Evolutionary conservation across 441 rosid species (phyloP).

Genomic region (Eutrema salsugineum): DNA sequence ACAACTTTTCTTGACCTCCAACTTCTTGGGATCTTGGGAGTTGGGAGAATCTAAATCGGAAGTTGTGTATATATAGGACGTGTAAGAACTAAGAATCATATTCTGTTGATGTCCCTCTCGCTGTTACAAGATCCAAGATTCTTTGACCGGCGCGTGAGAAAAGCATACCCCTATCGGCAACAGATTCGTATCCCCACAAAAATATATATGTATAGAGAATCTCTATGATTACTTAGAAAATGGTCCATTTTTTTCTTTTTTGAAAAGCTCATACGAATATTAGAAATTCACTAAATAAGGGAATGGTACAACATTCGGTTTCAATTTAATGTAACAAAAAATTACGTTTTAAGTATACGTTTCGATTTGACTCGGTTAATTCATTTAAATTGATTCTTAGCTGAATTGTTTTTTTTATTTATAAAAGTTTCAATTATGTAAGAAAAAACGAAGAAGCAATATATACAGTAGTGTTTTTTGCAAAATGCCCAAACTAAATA

Average conservation of each 20-base stretch:
- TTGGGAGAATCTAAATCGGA: conserved; percentile 18
- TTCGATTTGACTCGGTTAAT: background rate
- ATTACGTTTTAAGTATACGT: background rate
- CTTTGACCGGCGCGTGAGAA: conserved; percentile 24
- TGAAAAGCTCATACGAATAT: conserved; percentile 1
- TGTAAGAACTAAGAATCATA: conserved; percentile 23
- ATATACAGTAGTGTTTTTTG: too few species aligned
- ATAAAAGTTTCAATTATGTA: too few species aligned
- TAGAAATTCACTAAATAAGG: background rate
- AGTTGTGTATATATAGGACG: conserved; percentile 13
- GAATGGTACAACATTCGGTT: background rate
- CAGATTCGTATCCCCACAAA: conserved; percentile 6
- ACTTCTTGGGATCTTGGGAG: conserved; percentile 24
- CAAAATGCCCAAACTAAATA: too few species aligned
- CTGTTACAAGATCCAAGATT: conserved; percentile 11
- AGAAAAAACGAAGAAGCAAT: too few species aligned
- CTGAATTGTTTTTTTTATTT: background rate
- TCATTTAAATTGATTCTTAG: background rate
- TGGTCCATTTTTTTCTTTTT: background rate
- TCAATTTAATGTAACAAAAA: background rate
- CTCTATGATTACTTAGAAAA: conserved; percentile 12
- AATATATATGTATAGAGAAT: background rate
- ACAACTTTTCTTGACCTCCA: conserved; percentile 29
- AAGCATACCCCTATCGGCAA: conserved; percentile 9
- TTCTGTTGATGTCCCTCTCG: conserved; percentile 14